Evolutionary conservation across 1,139 yeast genomes (phyloP).

Genomic region (Pichia sp.): DNA sequence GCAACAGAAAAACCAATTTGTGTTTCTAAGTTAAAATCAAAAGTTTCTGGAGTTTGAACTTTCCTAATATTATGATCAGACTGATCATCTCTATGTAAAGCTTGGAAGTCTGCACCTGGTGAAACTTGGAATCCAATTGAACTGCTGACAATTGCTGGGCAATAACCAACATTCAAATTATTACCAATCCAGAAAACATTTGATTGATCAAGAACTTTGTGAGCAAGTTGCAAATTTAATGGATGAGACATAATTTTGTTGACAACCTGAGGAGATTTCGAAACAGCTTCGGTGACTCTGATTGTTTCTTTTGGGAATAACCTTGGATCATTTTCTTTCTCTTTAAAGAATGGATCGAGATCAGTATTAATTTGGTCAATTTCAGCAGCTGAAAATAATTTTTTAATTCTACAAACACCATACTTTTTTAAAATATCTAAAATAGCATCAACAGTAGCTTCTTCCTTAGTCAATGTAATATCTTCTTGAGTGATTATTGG

Average conservation of each 20-base stretch:
- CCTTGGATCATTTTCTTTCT: constrained; percentile 12
- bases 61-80: constrained; percentile 21
- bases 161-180: constrained; percentile 11
- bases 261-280: constrained; percentile 14
- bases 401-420: constrained; percentile 12
- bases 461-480: constrained; percentile 10
- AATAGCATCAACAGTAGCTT: constrained; percentile 11
- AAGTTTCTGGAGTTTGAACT: constrained; percentile 14
- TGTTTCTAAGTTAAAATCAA: constrained; percentile 22
- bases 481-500: background rate
- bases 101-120: constrained; percentile 26
- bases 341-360: constrained; percentile 13
- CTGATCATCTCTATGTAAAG: constrained; percentile 29
- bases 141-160: constrained; percentile 16
- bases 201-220: constrained; percentile 9
- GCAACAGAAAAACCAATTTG: constrained; percentile 26
- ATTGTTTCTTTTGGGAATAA: constrained; percentile 14
- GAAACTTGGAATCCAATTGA: constrained; percentile 30
- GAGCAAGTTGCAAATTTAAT: constrained; percentile 8
- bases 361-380: constrained; percentile 11
- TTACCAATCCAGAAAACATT: constrained; percentile 17
- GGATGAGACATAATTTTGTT: constrained; percentile 12
- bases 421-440: constrained; percentile 6
- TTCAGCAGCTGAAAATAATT: constrained; percentile 4
- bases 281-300: constrained; percentile 13